phyloP scores from a whole-genome alignment of 2,329 filamentous ascomycete genomes.

The Paecilomyces niveus region DNA sequence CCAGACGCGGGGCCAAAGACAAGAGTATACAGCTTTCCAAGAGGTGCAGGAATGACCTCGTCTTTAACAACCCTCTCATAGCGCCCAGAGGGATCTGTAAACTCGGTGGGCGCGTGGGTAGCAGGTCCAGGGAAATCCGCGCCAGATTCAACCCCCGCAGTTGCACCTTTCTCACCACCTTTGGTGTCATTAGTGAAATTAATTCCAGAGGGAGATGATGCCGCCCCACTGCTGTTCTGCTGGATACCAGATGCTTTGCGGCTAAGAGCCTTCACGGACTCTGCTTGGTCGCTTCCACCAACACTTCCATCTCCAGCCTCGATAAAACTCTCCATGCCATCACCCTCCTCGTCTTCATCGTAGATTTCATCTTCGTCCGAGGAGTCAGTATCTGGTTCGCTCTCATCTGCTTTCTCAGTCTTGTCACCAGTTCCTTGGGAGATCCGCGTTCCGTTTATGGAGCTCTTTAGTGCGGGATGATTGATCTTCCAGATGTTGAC shows the following conservation, averaged over 20 bases:
- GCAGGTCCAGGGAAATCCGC: conserved; percentile 77
- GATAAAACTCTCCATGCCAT: conserved; percentile 54
- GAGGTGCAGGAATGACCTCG: conserved; percentile 74
- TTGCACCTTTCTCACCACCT: conserved; percentile 43
- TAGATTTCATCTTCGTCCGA: conserved; percentile 62
- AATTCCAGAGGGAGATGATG: conserved; percentile 27
- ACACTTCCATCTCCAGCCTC: conserved; percentile 49
- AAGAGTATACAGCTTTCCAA: conserved; percentile 85
- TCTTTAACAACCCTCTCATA: conserved; percentile 82
- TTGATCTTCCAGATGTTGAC: conserved; percentile 98
- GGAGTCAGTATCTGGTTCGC: conserved; percentile 67
- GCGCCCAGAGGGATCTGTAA: conserved; percentile 68
- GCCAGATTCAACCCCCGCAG: conserved; percentile 23
- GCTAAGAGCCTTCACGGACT: conserved; percentile 47
- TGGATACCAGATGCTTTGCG: conserved; percentile 62
- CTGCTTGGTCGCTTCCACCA: conserved; percentile 45
- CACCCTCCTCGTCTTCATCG: conserved; percentile 45
- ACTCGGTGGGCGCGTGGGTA: conserved; percentile 77
- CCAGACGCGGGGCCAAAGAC: conserved; percentile 78
- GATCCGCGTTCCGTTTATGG: conserved; percentile 77
- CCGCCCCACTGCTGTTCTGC: conserved; percentile 25
- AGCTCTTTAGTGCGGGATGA: conserved; percentile 85
- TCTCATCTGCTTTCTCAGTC: conserved; percentile 69
- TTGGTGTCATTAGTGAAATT: conserved; percentile 28
- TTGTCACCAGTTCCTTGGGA: conserved; percentile 80